phyloP scores from a whole-genome alignment of 1,284 basidiomycete genomes.

The Neonothopanus nambi region DNA sequence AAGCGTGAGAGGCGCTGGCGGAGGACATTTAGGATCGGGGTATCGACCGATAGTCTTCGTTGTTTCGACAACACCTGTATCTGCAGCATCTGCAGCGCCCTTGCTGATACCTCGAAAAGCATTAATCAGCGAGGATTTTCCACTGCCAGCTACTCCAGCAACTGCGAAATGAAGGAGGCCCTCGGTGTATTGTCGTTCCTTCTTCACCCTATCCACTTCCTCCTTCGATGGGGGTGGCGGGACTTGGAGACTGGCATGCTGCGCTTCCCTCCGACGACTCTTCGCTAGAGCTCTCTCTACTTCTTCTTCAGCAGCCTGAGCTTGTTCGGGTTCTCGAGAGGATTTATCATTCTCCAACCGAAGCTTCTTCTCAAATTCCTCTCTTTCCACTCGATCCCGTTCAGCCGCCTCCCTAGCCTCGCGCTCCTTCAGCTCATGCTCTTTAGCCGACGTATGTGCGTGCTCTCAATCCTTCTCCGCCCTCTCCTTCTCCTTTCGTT shows the following conservation, averaged over 20 bases:
- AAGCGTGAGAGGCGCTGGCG: too few relatives aligned
- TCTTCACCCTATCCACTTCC: slow-evolving; percentile 26
- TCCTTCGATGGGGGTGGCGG: slow-evolving; percentile 27
- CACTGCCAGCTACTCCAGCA: slow-evolving; percentile 34
- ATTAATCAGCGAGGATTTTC: slow-evolving; percentile 38
- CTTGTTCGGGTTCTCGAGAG: not conserved
- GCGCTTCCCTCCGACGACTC: slow-evolving; percentile 16
- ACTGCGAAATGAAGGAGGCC: slow-evolving; percentile 30
- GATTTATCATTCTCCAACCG: slow-evolving; percentile 3
- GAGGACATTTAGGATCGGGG: slow-evolving; percentile 23
- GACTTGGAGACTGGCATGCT: slow-evolving; percentile 26
- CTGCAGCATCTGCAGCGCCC: slow-evolving; percentile 27
- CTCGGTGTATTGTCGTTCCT: slow-evolving; percentile 25
- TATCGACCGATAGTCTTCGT: slow-evolving; percentile 27
- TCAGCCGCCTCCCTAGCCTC: slow-evolving; percentile 4
- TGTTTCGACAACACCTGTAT: slow-evolving; percentile 28
- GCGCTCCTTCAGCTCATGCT: not conserved
- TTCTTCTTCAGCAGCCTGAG: slow-evolving; percentile 1
- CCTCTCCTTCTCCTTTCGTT: slow-evolving; percentile 1
- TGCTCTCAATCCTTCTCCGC: slow-evolving; percentile 5
- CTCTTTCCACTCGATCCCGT: slow-evolving; percentile 1
- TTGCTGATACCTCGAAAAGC: slow-evolving; percentile 30
- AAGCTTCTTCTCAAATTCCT: slow-evolving; percentile 3
- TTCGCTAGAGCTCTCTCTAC: slow-evolving; percentile 15
- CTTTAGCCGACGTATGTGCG: slow-evolving; percentile 1